Percentiles rank a stretch among this genome's conserved stretches.
Evolutionary conservation across 345 rosid species (phyloP).

Genomic region (Salix dunnii): DNA sequence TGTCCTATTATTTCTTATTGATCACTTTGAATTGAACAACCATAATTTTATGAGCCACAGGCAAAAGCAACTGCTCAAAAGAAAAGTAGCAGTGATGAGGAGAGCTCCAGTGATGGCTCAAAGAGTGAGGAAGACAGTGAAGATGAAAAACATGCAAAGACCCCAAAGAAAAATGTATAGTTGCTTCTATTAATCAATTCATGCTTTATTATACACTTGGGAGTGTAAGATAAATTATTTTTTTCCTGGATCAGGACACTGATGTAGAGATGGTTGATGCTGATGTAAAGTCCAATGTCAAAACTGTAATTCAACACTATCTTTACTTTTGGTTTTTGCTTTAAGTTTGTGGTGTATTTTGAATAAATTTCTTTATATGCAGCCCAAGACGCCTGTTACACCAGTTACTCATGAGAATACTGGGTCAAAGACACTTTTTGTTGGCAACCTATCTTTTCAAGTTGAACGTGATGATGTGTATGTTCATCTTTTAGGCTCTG

Average conservation of each 20-base stretch:
- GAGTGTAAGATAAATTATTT: neutral
- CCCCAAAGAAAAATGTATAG: slow-evolving; percentile 47
- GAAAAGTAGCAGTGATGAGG: slow-evolving; percentile 55
- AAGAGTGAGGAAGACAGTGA: slow-evolving; percentile 45
- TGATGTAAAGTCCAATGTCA: slow-evolving; percentile 26
- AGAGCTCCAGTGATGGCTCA: slow-evolving; percentile 27
- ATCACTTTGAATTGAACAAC: neutral
- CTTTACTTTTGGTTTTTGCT: neutral
- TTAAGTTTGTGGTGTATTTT: neutral
- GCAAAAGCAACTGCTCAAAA: slow-evolving; percentile 31
- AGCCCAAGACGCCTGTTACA: slow-evolving; percentile 66
- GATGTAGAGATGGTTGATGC: slow-evolving; percentile 71
- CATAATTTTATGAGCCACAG: slow-evolving; percentile 2
- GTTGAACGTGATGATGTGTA: slow-evolving; percentile 68
- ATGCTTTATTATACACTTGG: neutral
- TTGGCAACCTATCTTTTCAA: slow-evolving; percentile 59
- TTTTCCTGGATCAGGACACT: slow-evolving; percentile 10
- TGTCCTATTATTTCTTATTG: neutral
- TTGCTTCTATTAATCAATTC: neutral
- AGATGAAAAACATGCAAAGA: slow-evolving; percentile 43
- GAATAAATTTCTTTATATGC: slow-evolving; percentile 12
- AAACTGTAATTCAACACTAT: slow-evolving; percentile 27
- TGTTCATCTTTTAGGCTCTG: neutral
- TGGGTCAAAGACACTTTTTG: slow-evolving; percentile 64
- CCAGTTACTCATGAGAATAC: slow-evolving; percentile 49